Base-by-base conservation (phyloP, 2,329 filamentous ascomycete species). In the Aspergillus pseudoterreus region DNA sequence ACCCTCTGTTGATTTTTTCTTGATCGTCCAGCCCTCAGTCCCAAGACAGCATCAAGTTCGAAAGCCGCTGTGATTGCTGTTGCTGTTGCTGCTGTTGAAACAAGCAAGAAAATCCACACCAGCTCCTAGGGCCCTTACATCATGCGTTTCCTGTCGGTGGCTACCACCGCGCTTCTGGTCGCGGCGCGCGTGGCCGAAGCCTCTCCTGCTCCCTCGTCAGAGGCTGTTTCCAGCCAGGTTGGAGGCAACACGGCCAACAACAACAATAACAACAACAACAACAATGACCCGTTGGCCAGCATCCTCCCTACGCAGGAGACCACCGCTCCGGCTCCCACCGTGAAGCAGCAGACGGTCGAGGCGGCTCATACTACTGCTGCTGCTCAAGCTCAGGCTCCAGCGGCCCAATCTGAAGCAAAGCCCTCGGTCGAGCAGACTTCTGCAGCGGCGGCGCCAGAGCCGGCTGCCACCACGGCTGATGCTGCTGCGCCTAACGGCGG, bases 41-140 rank as follows among this genome's bases (percentile, higher is more conserved):
- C 32, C 43, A 45, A 35, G 43, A 45, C 43, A 45, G 19, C 27
- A 45, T 45, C 27, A 12, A 30, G 43, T 38, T 14, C 35, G 6
- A 35, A 42, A 4, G 22, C n/a, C 32, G 43, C 32, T 45, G 43
- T 21, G 43, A 45, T 45, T 27, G 32, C 39, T 42, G 32, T 45
- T 45, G 43, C 43, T 42, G 22, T 45, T 45, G 43, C 43, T 45
- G 43, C 43, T 35, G 27, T 24, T 45, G 43, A 45, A 30, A 32
- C 22, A 45, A 44, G 24, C 27, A 45, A 45, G 10, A 12, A 15
- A 33, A 45, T n/a, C 19, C 43, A 45, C n/a, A 8, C 11, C 11
- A 45, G 35, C 35, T 15, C 35, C 35, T 38, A n/a, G 35, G 35
- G 35, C 35, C 35, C 14, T 45, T 6, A 17, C 24, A 45, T 10